These are phyloP conservation scores for Rosellinia necatrix DNA, from an alignment of 2,329 filamentous ascomycete species.

Conservation along the genomic window DNA sequence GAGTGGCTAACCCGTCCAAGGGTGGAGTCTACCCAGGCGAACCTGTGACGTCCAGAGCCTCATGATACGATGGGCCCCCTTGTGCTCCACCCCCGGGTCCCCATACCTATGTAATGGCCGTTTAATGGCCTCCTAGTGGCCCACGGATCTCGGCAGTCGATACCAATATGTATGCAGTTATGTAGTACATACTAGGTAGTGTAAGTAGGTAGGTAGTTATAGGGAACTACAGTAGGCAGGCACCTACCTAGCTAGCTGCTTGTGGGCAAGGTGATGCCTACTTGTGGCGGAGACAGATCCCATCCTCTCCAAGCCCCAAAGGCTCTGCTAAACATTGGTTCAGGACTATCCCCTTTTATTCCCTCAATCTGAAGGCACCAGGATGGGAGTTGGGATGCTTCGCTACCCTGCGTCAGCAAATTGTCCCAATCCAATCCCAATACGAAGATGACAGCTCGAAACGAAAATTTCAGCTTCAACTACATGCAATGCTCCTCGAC, in stretches of 20 bases:
- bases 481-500: too few species aligned
- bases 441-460: conserved; percentile 3
- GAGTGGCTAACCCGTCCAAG: conserved; percentile 33
- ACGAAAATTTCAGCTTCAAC: neutral
- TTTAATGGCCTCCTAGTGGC: neutral
- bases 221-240: too few species aligned
- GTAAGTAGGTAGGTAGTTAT: too few species aligned
- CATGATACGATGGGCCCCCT: conserved; percentile 31
- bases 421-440: conserved; percentile 4
- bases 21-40: conserved; percentile 31
- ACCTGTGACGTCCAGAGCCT: conserved; percentile 45
- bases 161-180: too few species aligned
- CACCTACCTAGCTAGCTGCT: conserved; percentile 15
- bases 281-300: too few species aligned
- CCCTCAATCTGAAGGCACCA: conserved; percentile 12
- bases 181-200: too few species aligned
- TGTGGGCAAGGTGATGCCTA: too few species aligned
- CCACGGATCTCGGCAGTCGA: conserved; percentile 24
- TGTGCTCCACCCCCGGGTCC: conserved; percentile 8
- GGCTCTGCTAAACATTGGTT: conserved; percentile 4
- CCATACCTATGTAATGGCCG: neutral
- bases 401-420: conserved; percentile 10
- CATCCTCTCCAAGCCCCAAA: too few species aligned
- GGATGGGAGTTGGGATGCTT: conserved; percentile 4
- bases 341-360: conserved; percentile 7